Conservation (phyloP, 148 eudicot genomes). For the Pharnaceum exiguum region DNA sequence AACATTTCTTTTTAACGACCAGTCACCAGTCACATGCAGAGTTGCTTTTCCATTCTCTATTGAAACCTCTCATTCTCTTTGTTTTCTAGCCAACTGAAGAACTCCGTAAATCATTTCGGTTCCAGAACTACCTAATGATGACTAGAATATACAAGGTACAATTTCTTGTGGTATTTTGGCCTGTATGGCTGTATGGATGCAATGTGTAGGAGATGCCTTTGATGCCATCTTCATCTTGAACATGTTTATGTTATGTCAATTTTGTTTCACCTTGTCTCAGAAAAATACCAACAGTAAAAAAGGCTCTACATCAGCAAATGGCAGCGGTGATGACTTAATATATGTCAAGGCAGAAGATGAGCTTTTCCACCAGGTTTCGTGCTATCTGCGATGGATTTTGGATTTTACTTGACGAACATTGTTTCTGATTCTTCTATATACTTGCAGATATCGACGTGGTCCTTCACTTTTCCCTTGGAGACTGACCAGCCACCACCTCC, state of each 20-base stretch:
- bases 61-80: slow-evolving; percentile 2
- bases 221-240: neutral
- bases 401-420: neutral
- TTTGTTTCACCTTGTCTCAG: slow-evolving; percentile 24
- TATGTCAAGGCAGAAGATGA: slow-evolving; percentile 84
- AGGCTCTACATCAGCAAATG: slow-evolving; percentile 25
- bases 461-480: slow-evolving; percentile 58
- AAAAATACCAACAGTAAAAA: slow-evolving; percentile 43
- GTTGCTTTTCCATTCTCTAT: neutral
- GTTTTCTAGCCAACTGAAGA: slow-evolving; percentile 62
- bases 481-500: slow-evolving; percentile 44
- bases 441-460: slow-evolving; percentile 82
- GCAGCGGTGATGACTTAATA: slow-evolving; percentile 54
- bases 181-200: neutral
- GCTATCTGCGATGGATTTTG: neutral
- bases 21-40: neutral
- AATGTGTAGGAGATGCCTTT: neutral
- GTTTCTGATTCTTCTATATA: slow-evolving; percentile 13
- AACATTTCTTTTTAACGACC: neutral
- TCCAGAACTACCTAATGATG: slow-evolving; percentile 52
- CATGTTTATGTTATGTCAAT: neutral
- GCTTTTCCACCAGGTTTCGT: slow-evolving; percentile 58
- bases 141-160: slow-evolving; percentile 79
- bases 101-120: slow-evolving; percentile 64
- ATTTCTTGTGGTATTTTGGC: neutral